Base-by-base conservation (phyloP, 805 yeast genomes). In the Candida arabinofermentans region DNA sequence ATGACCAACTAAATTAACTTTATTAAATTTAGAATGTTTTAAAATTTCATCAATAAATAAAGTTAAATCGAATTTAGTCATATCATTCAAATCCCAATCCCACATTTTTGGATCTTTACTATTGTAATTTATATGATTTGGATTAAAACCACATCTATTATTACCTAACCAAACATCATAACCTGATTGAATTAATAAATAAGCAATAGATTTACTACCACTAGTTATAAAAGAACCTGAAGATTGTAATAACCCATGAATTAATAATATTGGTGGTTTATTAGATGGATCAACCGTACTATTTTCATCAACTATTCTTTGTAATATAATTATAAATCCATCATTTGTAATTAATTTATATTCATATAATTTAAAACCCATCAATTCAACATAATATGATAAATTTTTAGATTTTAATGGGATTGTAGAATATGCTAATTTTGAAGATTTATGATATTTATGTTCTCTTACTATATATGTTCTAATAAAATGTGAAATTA, bases 111-210 rank as follows among this genome's bases (percentile, higher is more conserved):
- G 69, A 50, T 75, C 73, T 42, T 54, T 51, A 4, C 65, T 47
- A 27, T 69, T 65, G 47, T 68, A 71, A 42, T 61, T 61, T 44
- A 69, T 61, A 65, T 90, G 96, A 39, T 71, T 66, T 0, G 95
- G 86, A 30, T 75, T 69, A 57, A 90, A 85, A 5, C 96, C 95
- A 50, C 96, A 83, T 47, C 99, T 66, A 57, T 89, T 90, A 56
- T 89, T 87, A 1, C 96, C 96, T 41, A 89, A 59, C 96, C 96
- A 89, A 8, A 89, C 88, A 51, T 89, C 96, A 54, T 72, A 86
- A 0, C 93, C 90, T 21, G 51, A 49, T 17, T 29, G 18, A 29
- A 64, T 61, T 37, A 70, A 70, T 56, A 69, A 72, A 58, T 71
- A 77, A 50, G 91, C 93, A 33, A 93, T 62, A 9, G 96, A 83